phyloP scores from a whole-genome alignment of 495 filamentous ascomycete species.

The Trichocladium uniseriatum region DNA sequence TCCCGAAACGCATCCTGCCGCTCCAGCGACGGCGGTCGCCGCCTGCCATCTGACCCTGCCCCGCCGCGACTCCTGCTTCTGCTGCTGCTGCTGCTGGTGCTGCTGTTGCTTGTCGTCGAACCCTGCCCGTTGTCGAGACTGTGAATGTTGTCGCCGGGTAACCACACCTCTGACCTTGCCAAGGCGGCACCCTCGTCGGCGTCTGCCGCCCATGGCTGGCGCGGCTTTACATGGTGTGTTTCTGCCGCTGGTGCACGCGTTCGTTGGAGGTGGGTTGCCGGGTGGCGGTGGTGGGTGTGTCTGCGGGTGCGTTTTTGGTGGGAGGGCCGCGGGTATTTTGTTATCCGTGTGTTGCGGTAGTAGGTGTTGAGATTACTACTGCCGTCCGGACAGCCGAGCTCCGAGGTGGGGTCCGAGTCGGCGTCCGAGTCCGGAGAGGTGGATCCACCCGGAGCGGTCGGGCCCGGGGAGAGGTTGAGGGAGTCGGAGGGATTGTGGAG shows the following conservation, averaged over 20 bases:
- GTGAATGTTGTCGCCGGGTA: background rate
- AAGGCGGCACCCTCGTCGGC: background rate
- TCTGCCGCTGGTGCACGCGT: background rate
- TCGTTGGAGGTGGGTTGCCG: background rate
- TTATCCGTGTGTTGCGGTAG: too few species aligned
- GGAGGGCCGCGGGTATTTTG: too few species aligned
- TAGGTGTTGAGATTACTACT: too few species aligned
- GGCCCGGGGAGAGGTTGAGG: background rate
- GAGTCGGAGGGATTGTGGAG: background rate
- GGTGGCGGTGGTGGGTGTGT: background rate
- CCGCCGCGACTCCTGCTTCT: background rate
- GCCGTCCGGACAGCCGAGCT: background rate
- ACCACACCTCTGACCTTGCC: background rate
- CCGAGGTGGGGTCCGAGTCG: background rate
- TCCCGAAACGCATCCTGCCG: conserved; percentile 37
- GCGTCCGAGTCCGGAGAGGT: background rate
- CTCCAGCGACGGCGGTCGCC: conserved; percentile 28
- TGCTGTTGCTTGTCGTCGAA: background rate
- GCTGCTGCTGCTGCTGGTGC: background rate
- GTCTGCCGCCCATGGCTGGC: background rate
- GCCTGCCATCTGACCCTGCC: background rate
- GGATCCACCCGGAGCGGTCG: background rate
- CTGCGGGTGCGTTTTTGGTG: too few species aligned
- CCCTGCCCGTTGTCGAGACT: too few species aligned
- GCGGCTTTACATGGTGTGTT: conserved; percentile 1